Base-by-base conservation (phyloP, 495 filamentous ascomycete genomes). In the Amniculicola lignicola region DNA sequence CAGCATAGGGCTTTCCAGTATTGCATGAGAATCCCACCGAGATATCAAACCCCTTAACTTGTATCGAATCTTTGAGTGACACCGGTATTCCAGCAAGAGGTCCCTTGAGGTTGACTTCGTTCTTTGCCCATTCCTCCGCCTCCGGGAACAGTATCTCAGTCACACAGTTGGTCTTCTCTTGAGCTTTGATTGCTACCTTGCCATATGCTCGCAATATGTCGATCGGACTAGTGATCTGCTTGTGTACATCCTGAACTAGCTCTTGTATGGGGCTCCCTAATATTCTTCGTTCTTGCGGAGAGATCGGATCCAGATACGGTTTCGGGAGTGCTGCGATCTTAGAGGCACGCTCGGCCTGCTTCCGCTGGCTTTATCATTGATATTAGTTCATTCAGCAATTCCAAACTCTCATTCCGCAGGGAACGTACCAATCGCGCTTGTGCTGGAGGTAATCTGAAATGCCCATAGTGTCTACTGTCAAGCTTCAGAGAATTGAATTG, bases 11-110 rank as follows among this genome's bases (percentile, higher is more conserved):
- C 64, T 90, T 86, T 4, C 83, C 82, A 0, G 85, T 82, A 50
- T 86, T 80, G 38, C 77, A 67, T 16, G 87, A 86, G 66, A 90
- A 96, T 1, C 90, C 93, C 1, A 96, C 87, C 7, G 82, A 87
- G 3, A 79, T 81, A 69, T 96, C 93, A 64, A 93, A 96, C 3
- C 93, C 93, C 28, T 80, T 83, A 7, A 98, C 87, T 15, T 83
- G 78, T 35, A 96, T 79, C 1, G 87, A 86, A 67, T 98, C 92
- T 67, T 97, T 98, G 52, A 98, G 63, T 19, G 84, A 89, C 21
- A 97, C 76, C 0, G 93, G 93, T 52, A 97, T 87, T 14, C 93
- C 93, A 0, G 92, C 93, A 28, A 97, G 69, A 0, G 92, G 90
- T 0, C 92, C 92, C 51, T 83, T 79, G 11, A 90, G 72, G 61